Conservation (phyloP, 1,284 basidiomycete genomes). For the Ceratobasidium papillatum region DNA sequence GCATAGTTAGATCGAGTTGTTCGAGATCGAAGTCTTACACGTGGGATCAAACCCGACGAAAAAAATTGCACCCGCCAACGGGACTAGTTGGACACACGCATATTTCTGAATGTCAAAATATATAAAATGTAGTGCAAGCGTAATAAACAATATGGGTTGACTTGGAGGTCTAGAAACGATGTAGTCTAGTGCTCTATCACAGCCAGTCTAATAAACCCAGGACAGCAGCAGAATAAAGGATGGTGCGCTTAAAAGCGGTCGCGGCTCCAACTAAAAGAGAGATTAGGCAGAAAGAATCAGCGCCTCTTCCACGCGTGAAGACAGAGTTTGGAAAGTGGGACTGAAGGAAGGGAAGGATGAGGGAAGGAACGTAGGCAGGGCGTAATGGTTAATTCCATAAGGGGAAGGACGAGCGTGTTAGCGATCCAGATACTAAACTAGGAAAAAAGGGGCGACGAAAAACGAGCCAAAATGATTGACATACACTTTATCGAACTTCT, state of each 20-base stretch:
- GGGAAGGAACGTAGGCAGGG: neutral
- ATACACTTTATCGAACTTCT: conserved; percentile 76
- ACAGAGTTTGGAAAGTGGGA: conserved; percentile 4
- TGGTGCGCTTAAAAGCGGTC: conserved; percentile 23
- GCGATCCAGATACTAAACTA: neutral
- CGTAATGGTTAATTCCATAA: conserved; percentile 25
- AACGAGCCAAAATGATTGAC: conserved; percentile 42
- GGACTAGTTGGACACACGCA: neutral
- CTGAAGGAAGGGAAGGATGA: neutral
- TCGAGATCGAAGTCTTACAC: neutral
- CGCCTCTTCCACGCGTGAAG: conserved; percentile 34
- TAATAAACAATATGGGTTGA: conserved; percentile 29
- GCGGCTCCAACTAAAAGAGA: conserved; percentile 29
- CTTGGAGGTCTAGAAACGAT: neutral
- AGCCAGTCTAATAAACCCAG: conserved; percentile 23
- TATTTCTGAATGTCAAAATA: neutral
- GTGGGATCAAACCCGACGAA: neutral
- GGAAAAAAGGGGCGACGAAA: neutral
- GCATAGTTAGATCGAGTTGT: conserved; percentile 57
- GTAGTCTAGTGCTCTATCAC: conserved; percentile 21
- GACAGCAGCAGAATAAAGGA: conserved; percentile 9
- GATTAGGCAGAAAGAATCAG: conserved; percentile 31
- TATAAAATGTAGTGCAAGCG: conserved; percentile 13
- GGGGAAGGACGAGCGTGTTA: conserved; percentile 21
- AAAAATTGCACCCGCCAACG: neutral